Conservation (phyloP, 331 rosid species). For the Cydonia oblonga region DNA sequence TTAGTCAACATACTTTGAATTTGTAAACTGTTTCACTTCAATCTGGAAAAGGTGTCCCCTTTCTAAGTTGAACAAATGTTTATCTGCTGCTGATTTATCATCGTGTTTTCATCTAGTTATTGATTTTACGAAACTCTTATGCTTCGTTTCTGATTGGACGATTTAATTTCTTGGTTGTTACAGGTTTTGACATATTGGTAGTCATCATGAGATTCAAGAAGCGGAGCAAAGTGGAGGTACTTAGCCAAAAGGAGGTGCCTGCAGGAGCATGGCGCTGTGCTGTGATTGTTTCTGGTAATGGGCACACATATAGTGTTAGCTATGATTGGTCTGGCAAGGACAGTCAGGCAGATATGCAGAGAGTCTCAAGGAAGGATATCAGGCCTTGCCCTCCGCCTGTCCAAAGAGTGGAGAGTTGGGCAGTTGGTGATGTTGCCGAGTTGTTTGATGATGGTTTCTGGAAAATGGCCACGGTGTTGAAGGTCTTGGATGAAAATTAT, state of each 20-base stretch:
- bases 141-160: not conserved
- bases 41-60: not conserved
- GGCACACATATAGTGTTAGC: slow-evolving; percentile 43
- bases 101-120: not conserved
- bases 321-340: slow-evolving; percentile 18
- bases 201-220: slow-evolving; percentile 53
- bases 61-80: not conserved
- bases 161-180: slow-evolving; percentile 3
- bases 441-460: slow-evolving; percentile 53
- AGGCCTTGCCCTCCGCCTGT: slow-evolving; percentile 59
- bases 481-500: slow-evolving; percentile 21
- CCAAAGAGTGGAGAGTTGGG: slow-evolving; percentile 26
- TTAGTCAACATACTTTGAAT: not conserved
- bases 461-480: slow-evolving; percentile 47
- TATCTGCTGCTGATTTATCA: not conserved
- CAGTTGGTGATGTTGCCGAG: slow-evolving; percentile 54
- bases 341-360: slow-evolving; percentile 23
- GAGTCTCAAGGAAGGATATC: slow-evolving; percentile 45
- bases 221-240: slow-evolving; percentile 70
- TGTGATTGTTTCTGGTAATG: slow-evolving; percentile 50
- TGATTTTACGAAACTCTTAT: not conserved
- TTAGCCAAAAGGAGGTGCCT: slow-evolving; percentile 28
- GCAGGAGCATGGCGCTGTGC: slow-evolving; percentile 66
- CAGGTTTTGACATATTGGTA: slow-evolving; percentile 21
- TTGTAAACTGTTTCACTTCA: not conserved